Evolutionary conservation across 495 filamentous ascomycete genomes (phyloP), one percentile per base, ranked within the genome.

Genomic region (Aspergillus nidulans): DNA sequence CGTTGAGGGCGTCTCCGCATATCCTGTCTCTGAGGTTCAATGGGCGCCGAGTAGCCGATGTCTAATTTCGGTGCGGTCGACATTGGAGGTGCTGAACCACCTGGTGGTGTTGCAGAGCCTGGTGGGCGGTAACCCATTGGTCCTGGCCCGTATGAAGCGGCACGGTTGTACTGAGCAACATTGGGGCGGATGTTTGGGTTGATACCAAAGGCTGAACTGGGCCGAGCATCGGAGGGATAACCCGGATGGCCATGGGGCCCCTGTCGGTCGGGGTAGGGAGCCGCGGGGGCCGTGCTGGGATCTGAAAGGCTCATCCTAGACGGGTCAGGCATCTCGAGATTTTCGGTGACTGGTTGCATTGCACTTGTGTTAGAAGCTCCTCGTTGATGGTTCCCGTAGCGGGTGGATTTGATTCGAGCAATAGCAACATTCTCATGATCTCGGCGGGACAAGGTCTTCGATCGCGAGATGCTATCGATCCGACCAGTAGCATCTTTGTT

Each of bases 361-460:
- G 32, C 8, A 15, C 23, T 25, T 24, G 38, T 24, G 16, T 30
- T 42, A 20, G 75, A 86, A 18, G 55, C 64, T 46, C 85, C 79
- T 51, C 82, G 81, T 53, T 87, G 82, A 61, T 90, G 87, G 26
- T 92, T 95, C 19, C 90, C 94, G 65, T 97, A 88, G 61, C 90
- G 86, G 1, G 47, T 49, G 12, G 92, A 95, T 69, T 92, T 92
- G 74, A 98, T 97, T 25, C 89, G 83, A 16, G 84, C 82, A 56
- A 98, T 84, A 1, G 95, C 92, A 55, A 95, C 83, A 48, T 90
- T 87, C 66, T 97, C 91, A 68, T 97, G 94, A 63, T 98, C 94
- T 64, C 86, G 83, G 69, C 89, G 88, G 9, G 90, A 92, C 36
- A 98, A 77, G 3, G 87, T 90, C 70, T 90, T 92, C 52, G 90